These are phyloP conservation scores for Talaromyces sp. DNA, from an alignment of 2,329 filamentous ascomycete genomes.

Conservation along the genomic window DNA sequence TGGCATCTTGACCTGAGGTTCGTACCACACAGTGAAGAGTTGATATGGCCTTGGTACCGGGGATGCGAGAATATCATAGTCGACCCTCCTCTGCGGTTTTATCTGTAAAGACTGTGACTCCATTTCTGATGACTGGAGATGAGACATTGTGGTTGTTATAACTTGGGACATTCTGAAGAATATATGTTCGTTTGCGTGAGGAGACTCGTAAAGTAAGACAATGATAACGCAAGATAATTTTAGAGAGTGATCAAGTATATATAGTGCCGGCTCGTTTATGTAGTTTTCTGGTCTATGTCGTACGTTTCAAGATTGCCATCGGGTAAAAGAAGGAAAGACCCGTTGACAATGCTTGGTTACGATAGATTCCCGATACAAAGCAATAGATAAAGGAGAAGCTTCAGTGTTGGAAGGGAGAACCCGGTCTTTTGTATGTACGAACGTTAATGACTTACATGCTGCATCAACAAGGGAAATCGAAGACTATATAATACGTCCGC, in stretches of 20 bases:
- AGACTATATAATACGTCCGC: not conserved
- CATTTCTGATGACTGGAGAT: conserved; percentile 15
- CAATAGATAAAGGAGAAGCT: not conserved
- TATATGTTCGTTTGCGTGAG: not conserved
- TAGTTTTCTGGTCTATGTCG: not conserved
- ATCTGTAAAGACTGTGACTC: conserved; percentile 9
- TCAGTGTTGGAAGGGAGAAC: no score
- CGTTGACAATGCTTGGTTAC: not conserved
- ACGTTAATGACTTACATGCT: not conserved
- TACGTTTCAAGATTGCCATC: not conserved
- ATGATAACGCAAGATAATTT: not conserved
- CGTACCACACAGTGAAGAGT: not conserved
- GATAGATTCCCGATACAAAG: not conserved
- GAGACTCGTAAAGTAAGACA: not conserved
- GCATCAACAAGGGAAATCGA: not conserved
- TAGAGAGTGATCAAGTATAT: not conserved
- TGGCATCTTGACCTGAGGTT: not conserved
- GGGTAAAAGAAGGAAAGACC: not conserved
- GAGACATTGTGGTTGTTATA: not conserved
- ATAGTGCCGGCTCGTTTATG: not conserved
- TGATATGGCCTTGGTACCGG: not conserved
- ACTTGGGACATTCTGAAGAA: not conserved
- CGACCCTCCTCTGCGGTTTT: not conserved
- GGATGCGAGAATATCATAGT: not conserved
- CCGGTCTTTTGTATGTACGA: conserved; percentile 3